These are phyloP conservation scores for Hypsizygus marmoreus DNA, from an alignment of 768 basidiomycete genomes.

Conservation along the genomic window DNA sequence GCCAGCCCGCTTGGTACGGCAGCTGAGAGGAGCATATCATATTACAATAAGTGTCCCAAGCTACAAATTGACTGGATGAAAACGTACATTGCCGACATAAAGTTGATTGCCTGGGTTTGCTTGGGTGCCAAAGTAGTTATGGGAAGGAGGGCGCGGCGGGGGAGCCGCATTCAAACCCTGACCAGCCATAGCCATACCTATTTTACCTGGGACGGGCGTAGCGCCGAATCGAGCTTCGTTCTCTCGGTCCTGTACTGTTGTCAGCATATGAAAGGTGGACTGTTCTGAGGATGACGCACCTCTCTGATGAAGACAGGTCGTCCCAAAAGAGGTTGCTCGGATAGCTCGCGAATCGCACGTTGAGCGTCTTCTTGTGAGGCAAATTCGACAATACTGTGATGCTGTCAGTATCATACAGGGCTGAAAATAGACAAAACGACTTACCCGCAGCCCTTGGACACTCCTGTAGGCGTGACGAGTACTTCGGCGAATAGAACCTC, in stretches of 20 bases:
- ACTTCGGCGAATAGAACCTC: constrained; percentile 99
- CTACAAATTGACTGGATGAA: neutral
- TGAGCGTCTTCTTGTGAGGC: constrained; percentile 87
- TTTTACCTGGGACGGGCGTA: constrained; percentile 93
- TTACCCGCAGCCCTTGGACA: constrained; percentile 99
- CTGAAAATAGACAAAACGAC: constrained; percentile 32
- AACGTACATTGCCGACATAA: constrained; percentile 85
- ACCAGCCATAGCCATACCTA: constrained; percentile 96
- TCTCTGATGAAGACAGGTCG: constrained; percentile 96
- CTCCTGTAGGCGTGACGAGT: constrained; percentile 91
- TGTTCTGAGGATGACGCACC: constrained; percentile 42
- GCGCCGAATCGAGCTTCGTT: constrained; percentile 94
- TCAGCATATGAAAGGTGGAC: constrained; percentile 2
- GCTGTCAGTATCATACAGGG: constrained; percentile 16
- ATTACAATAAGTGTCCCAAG: too few relatives aligned
- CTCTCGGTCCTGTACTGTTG: constrained; percentile 80
- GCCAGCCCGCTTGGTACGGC: constrained; percentile 98
- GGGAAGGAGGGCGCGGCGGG: constrained; percentile 81
- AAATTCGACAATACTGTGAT: constrained; percentile 89
- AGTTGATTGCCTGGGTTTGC: constrained; percentile 86
- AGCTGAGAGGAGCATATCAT: constrained; percentile 55
- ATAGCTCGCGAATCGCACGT: constrained; percentile 85
- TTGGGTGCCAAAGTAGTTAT: constrained; percentile 66
- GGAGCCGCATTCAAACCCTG: constrained; percentile 78
- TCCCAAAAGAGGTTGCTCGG: constrained; percentile 88